Evolutionary conservation across 768 basidiomycete genomes (phyloP).

Genomic region (Pleurotus citrinopileatus): DNA sequence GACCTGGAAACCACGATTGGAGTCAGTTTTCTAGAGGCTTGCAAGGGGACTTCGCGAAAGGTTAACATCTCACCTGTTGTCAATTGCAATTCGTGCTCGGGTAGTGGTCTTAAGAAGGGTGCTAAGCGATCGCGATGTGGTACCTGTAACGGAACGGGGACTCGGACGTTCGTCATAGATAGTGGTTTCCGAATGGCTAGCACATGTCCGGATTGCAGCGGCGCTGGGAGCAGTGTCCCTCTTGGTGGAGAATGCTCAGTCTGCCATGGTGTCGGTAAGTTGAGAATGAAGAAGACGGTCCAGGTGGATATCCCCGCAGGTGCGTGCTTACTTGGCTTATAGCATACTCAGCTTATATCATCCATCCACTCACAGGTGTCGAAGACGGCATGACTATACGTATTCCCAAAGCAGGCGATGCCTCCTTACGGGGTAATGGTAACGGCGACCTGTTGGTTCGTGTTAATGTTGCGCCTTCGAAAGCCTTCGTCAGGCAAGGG

Average conservation of each 20-base stretch:
- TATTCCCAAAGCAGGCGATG: constrained; percentile 79
- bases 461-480: constrained; percentile 79
- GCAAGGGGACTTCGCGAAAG: constrained; percentile 78
- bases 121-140: constrained; percentile 77
- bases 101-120: constrained; percentile 83
- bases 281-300: constrained; percentile 74
- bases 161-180: constrained; percentile 85
- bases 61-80: constrained; percentile 78
- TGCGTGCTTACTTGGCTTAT: constrained; percentile 32
- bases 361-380: constrained; percentile 52
- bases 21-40: constrained; percentile 91
- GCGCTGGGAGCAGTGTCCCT: constrained; percentile 78
- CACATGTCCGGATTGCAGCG: constrained; percentile 81
- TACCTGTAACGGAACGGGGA: constrained; percentile 83
- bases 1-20: constrained; percentile 79
- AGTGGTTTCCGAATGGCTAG: constrained; percentile 97
- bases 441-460: constrained; percentile 86
- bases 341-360: constrained; percentile 1
- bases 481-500: constrained; percentile 87
- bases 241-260: constrained; percentile 71
- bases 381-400: constrained; percentile 94
- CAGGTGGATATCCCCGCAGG: constrained; percentile 86
- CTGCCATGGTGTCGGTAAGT: constrained; percentile 87
- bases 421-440: constrained; percentile 77
- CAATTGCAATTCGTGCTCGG: constrained; percentile 81